Conservation (phyloP, 805 yeast genomes). For the Wickerhamiella bombiphila region DNA sequence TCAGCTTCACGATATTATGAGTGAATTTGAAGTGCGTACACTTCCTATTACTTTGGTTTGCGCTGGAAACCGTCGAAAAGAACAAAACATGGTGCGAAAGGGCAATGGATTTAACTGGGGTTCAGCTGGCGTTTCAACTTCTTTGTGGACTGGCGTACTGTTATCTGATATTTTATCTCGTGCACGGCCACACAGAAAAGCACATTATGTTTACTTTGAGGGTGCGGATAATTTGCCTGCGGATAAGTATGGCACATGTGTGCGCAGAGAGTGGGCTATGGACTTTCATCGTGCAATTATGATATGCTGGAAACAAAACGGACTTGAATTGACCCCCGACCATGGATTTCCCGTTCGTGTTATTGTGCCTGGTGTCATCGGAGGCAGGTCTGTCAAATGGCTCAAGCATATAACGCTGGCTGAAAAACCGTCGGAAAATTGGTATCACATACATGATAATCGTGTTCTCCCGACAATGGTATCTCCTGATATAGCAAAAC, state of each 20-base stretch:
- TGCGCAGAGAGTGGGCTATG: constrained; percentile 23
- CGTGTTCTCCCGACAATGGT: constrained; percentile 27
- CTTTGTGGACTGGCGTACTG: constrained; percentile 26
- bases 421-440: constrained; percentile 24
- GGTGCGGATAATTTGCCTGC: constrained; percentile 21
- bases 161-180: constrained; percentile 20
- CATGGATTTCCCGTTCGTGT: constrained; percentile 27
- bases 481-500: constrained; percentile 24
- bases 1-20: constrained; percentile 18
- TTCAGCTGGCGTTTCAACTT: constrained; percentile 25
- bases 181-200: constrained; percentile 21
- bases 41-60: constrained; percentile 26
- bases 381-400: constrained; percentile 30
- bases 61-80: constrained; percentile 27
- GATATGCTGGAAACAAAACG: constrained; percentile 27
- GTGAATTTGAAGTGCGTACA: constrained; percentile 21
- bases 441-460: constrained; percentile 28
- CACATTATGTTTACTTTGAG: constrained; percentile 25
- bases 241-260: constrained; percentile 23
- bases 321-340: constrained; percentile 24
- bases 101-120: constrained; percentile 28
- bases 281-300: constrained; percentile 25
- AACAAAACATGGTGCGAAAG: constrained; percentile 25
- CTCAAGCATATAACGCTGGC: constrained; percentile 21
- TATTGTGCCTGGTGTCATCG: constrained; percentile 28